These are phyloP conservation scores for Aplosporella prunicola DNA, from an alignment of 2,329 filamentous ascomycete species.

Conservation along the genomic window DNA sequence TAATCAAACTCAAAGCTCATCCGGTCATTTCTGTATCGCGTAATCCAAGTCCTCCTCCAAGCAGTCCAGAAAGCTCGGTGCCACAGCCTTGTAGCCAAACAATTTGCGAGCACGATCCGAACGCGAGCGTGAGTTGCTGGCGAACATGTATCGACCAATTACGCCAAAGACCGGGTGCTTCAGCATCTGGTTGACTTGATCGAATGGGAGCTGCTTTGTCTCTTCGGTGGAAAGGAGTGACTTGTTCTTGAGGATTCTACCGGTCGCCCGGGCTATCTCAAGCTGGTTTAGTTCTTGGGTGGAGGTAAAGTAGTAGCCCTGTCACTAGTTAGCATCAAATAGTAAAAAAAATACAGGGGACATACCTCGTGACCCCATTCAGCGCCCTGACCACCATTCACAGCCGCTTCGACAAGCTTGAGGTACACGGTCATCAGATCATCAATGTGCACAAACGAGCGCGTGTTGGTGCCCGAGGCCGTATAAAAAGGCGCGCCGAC, in stretches of 20 bases:
- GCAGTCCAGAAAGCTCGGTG: constrained; percentile 17
- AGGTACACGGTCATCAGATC: constrained; percentile 50
- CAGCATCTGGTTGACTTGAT: constrained; percentile 37
- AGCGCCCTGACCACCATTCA: constrained; percentile 13
- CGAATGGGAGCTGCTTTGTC: constrained; percentile 27
- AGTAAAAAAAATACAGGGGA: not conserved
- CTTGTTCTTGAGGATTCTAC: constrained; percentile 39
- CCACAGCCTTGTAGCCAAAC: constrained; percentile 49
- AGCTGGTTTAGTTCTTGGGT: constrained; percentile 55
- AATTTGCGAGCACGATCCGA: constrained; percentile 46
- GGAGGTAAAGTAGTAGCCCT: constrained; percentile 60
- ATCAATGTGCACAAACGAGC: constrained; percentile 50
- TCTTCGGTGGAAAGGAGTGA: constrained; percentile 38
- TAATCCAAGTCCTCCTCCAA: constrained; percentile 4
- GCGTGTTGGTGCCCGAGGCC: constrained; percentile 47
- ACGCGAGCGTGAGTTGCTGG: constrained; percentile 49
- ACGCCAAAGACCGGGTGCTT: constrained; percentile 14
- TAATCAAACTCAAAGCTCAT: too few relatives aligned
- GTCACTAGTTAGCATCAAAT: constrained; percentile 44
- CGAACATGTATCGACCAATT: constrained; percentile 47
- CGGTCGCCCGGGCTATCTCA: constrained; percentile 40
- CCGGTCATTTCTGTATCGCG: too few relatives aligned
- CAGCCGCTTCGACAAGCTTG: constrained; percentile 47
- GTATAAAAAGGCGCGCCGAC: constrained; percentile 41
- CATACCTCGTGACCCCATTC: constrained; percentile 6